Base-by-base conservation (phyloP, 2,329 filamentous ascomycete species). In the Sordariomycetes sp. region DNA sequence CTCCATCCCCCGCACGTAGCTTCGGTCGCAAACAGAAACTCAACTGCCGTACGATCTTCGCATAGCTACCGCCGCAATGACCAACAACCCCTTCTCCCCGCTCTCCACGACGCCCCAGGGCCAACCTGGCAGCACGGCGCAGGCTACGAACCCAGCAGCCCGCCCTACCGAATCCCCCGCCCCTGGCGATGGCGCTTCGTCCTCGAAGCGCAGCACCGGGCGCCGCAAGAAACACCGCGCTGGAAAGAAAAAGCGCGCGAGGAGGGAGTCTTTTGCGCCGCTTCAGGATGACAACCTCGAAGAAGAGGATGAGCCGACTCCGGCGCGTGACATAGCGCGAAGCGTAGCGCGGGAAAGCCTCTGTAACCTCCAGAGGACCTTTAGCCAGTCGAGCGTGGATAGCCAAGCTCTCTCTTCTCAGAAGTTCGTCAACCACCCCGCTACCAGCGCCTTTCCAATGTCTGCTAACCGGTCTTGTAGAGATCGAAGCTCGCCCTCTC, bases 401-500 rank as follows among this genome's bases (percentile, higher is more conserved):
- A 96, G 90, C 68, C 86, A 95, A 67, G 85, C 82, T 8, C 74
- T 97, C 62, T 74, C 97, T 20, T 92, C 97, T 70, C 92, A 97
- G 70, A 82, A 90, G 84, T 87, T 72, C 60, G 72, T 61, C 42
- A 20, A 17, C 15, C 51, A n/a, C 36, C 42, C 22, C 35, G 35
- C 54, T 20, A n/a, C n/a, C 45, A 36, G 25, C 22, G 34, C 15
- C 48, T 32, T 28, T 25, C 10, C 4, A 32, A 45, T 17, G 17
- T 13, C 4, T 42, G 35, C 20, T 50, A 50, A 50, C 45, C 3
- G n/a, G 1, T 10, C 6, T 22, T 24, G n/a, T 50, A 50, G 45
- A 22, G n/a, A 20, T 22, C 45, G 22, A 24, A 20, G 45, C 4
- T 50, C 45, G 22, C 25, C 50, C 34, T 15, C 32, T 25, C 55